Base-by-base conservation (phyloP, 2,329 filamentous ascomycete genomes). In the Magnaporthiopsis incrustans region DNA sequence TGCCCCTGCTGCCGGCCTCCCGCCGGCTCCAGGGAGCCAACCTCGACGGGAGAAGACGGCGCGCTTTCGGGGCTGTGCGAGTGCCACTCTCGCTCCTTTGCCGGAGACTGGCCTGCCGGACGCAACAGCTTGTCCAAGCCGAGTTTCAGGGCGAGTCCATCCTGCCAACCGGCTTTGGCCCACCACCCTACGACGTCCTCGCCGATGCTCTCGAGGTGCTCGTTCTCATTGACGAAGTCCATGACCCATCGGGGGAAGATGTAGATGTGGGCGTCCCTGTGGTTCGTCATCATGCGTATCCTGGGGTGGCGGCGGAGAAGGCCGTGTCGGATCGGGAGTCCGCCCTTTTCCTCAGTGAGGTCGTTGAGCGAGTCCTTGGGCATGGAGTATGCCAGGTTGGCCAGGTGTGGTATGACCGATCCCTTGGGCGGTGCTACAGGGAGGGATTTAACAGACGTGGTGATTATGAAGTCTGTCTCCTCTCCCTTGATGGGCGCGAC, bases 151-250 rank as follows among this genome's bases (percentile, higher is more conserved):
- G 85, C 85, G 3, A 97, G 79, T 0, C 91, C 90, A 3, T 84
- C 81, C 75, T 98, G 93, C 95, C 95, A 99, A 64, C 88, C 87
- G 0, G 94, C 87, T 74, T 98, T 98, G 44, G 93, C 91, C 92
- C 93, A 97, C 90, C 91, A 97, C 8, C 93, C 92, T 22, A 98
- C 81, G 7, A 97, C 86, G 71, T 98, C 94, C 74, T 98, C 94
- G 38, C 90, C 90, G 60, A 99, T 87, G 64, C 89, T 96, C 70
- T 97, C 91, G 67, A 99, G 85, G 14, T 84, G 87, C 35, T 93
- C 89, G 70, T 97, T 96, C 67, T 83, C 81, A 65, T 85, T 84
- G 57, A 96, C 85, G 74, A 97, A 90, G 63, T 96, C 89, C 71
- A 97, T 85, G 11, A 96, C 84, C 94, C 95, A 98, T 68, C 86